Evolutionary conservation across 73 alveolate genomes (phyloP).

Genomic region (Diophrys sp.): DNA sequence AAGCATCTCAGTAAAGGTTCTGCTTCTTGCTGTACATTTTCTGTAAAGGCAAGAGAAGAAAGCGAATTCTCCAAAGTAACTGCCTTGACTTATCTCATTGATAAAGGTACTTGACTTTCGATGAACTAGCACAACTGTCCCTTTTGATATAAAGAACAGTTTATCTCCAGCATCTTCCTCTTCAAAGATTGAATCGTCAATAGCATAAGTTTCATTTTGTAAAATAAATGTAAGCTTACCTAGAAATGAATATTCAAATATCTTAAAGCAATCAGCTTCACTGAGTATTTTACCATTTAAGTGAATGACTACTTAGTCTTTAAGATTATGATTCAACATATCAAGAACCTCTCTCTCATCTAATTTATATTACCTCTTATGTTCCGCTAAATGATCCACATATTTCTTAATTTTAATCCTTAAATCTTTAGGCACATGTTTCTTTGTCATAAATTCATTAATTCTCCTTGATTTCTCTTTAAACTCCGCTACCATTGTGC

Average conservation of each 20-base stretch:
- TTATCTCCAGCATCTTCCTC: conserved; percentile 56
- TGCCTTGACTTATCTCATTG: conserved; percentile 42
- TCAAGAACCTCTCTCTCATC: conserved; percentile 57
- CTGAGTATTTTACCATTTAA: conserved; percentile 30
- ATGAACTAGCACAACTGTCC: conserved; percentile 52
- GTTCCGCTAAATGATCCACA: conserved; percentile 58
- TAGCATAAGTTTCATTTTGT: conserved; percentile 26
- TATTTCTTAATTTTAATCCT: conserved; percentile 68
- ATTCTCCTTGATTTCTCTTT: conserved; percentile 58
- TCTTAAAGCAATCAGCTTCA: neutral
- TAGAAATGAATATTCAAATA: conserved; percentile 8
- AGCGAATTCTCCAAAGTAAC: conserved; percentile 56
- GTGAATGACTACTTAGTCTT: conserved; percentile 38
- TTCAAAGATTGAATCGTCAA: conserved; percentile 42
- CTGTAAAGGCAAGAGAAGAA: conserved; percentile 56
- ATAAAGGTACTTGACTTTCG: conserved; percentile 42
- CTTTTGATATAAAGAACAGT: conserved; percentile 55
- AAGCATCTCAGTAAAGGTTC: conserved; percentile 34
- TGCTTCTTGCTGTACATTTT: conserved; percentile 54
- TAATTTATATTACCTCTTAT: conserved; percentile 51
- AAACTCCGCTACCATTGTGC: conserved; percentile 55
- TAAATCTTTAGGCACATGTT: conserved; percentile 61
- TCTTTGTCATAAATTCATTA: conserved; percentile 62
- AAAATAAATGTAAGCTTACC: conserved; percentile 34
- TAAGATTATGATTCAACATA: conserved; percentile 36